A percentile compares a stretch with the other conserved stretches of the same genome.
These are phyloP conservation scores for Blastobotrys parvus DNA, from an alignment of 805 yeast genomes.

Conservation along the genomic window DNA sequence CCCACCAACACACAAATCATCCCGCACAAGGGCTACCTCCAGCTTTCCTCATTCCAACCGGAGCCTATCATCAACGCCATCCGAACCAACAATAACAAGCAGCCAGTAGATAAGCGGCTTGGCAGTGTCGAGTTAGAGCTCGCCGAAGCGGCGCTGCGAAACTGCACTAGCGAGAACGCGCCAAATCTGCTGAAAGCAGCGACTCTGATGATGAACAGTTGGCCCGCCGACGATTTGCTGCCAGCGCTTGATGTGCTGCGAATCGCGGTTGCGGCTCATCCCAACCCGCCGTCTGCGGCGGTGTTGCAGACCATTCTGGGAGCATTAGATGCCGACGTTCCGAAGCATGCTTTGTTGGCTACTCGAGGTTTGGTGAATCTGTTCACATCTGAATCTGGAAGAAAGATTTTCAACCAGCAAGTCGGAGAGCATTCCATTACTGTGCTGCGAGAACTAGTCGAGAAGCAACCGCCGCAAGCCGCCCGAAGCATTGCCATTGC, in stretches of 20 bases:
- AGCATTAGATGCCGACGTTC: conserved; percentile 23
- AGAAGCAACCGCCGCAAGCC: conserved; percentile 3
- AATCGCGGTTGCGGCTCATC: conserved; percentile 36
- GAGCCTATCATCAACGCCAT: conserved; percentile 32
- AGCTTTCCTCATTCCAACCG: conserved; percentile 28
- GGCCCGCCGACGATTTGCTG: conserved; percentile 41
- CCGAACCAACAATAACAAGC: conserved; percentile 19
- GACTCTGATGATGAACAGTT: conserved; percentile 32
- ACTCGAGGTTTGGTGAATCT: conserved; percentile 50
- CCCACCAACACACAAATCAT: conserved; percentile 22
- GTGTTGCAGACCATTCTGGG: conserved; percentile 18
- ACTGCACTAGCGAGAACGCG: conserved; percentile 22
- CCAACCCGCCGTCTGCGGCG: conserved; percentile 30
- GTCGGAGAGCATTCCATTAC: conserved; percentile 25
- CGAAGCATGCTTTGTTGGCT: conserved; percentile 45
- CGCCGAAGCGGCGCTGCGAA: conserved; percentile 10
- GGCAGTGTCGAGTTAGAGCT: conserved; percentile 17
- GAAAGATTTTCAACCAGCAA: conserved; percentile 18
- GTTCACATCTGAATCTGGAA: conserved; percentile 30
- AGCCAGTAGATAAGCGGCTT: conserved; percentile 12
- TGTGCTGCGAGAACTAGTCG: conserved; percentile 13
- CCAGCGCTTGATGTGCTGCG: conserved; percentile 57
- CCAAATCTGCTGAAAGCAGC: conserved; percentile 32
- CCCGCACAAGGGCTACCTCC: conserved; percentile 36
- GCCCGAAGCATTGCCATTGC: conserved; percentile 35